Conservation (phyloP, 2,329 filamentous ascomycete species). For the Pseudonectria foliicola region DNA sequence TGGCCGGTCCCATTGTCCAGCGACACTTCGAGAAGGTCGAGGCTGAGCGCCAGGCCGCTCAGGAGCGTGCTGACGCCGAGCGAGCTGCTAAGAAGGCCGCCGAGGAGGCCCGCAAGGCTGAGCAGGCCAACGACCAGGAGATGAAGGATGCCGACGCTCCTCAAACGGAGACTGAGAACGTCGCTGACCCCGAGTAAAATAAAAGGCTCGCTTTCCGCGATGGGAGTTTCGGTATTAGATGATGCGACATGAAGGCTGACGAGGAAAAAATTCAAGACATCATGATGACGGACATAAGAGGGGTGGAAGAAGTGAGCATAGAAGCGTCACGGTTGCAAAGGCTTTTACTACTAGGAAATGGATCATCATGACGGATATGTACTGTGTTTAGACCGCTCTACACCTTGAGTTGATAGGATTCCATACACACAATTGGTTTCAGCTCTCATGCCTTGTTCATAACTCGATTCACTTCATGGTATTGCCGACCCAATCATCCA, state of each 20-base stretch:
- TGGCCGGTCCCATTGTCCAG: constrained; percentile 87
- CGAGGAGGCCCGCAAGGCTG: constrained; percentile 47
- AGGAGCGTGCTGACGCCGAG: constrained; percentile 72
- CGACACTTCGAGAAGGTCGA: constrained; percentile 94
- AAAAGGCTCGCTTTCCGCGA: constrained; percentile 11
- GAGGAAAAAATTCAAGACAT: constrained; percentile 15
- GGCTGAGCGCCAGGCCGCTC: constrained; percentile 69
- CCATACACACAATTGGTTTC: constrained; percentile 20
- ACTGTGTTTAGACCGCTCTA: constrained; percentile 24
- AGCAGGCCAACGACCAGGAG: constrained; percentile 51
- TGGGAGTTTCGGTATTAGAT: constrained; percentile 4
- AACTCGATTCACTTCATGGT: neutral
- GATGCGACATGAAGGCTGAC: constrained; percentile 19
- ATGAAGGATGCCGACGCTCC: constrained; percentile 55
- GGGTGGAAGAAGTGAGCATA: constrained; percentile 6
- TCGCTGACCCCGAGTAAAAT: constrained; percentile 31
- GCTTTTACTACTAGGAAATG: constrained; percentile 17
- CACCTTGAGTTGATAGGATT: constrained; percentile 21
- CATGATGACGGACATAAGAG: constrained; percentile 8
- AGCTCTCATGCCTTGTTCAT: neutral
- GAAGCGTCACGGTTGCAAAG: constrained; percentile 17
- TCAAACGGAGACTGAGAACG: constrained; percentile 45
- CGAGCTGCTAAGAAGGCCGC: constrained; percentile 65
- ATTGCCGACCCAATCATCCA: neutral
- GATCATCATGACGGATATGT: constrained; percentile 25